Evolutionary conservation across 73 alveolate genomes (phyloP).

Genomic region (Paramecium biaurelia): DNA sequence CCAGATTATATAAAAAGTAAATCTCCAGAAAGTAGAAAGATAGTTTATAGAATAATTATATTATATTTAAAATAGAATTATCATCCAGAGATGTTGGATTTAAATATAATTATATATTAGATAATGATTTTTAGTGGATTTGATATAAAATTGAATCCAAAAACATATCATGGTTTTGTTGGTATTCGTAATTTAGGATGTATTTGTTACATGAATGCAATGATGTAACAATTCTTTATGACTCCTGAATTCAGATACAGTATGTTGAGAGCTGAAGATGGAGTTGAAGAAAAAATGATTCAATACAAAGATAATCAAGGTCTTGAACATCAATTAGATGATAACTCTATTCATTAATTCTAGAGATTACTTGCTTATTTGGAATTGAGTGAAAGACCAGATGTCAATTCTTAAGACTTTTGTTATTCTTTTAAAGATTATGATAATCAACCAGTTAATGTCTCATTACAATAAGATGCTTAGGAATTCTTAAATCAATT

Average conservation of each 20-base stretch:
- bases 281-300: conserved; percentile 46
- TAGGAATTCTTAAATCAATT: conserved; percentile 93
- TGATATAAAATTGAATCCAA: conserved; percentile 22
- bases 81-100: neutral
- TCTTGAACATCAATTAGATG: conserved; percentile 78
- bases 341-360: conserved; percentile 93
- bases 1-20: conserved; percentile 63
- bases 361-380: conserved; percentile 90
- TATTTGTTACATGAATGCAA: conserved; percentile 96
- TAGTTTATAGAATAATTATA: conserved; percentile 56
- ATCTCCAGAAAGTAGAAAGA: conserved; percentile 57
- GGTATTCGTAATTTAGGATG: conserved; percentile 93
- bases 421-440: conserved; percentile 93
- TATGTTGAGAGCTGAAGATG: conserved; percentile 88
- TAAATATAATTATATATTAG: neutral
- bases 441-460: conserved; percentile 95
- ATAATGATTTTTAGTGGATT: neutral
- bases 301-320: neutral
- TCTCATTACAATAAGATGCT: conserved; percentile 92
- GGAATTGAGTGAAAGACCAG: conserved; percentile 90
- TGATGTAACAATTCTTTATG: conserved; percentile 95
- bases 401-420: conserved; percentile 88
- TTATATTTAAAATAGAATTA: neutral
- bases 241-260: conserved; percentile 93
- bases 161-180: conserved; percentile 62